Evolutionary conservation across 176 grass and related monocot genomes (phyloP).

Genomic region (Juncus inflexus): DNA sequence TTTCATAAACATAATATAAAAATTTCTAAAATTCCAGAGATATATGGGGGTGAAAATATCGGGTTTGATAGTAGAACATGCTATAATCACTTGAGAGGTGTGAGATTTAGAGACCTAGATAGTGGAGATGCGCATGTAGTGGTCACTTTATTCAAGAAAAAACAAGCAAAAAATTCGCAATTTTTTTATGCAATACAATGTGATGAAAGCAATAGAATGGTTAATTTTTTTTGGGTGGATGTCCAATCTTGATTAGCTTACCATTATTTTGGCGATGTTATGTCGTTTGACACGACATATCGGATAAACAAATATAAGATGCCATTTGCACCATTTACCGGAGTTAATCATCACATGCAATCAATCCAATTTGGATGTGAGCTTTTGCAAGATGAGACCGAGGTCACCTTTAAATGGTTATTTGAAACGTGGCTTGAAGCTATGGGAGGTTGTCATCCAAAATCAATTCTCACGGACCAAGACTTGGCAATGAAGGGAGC

Average conservation of each 20-base stretch:
- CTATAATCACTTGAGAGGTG: no score
- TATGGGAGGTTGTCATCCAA: background rate
- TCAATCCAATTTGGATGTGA: background rate
- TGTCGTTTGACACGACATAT: conserved; percentile 18
- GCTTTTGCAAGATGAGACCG: background rate
- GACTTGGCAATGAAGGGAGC: no score
- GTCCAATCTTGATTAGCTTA: background rate
- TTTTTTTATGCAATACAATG: background rate
- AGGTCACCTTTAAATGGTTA: background rate
- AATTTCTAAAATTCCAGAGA: no score
- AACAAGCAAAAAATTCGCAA: background rate
- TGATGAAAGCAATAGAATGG: rapidly evolving
- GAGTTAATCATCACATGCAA: background rate
- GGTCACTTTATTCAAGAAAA: background rate
- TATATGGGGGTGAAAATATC: no score
- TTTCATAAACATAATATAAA: no score
- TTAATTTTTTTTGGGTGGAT: conserved; percentile 11
- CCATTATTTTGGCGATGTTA: background rate
- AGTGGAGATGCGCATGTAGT: no score
- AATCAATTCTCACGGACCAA: background rate
- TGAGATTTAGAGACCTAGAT: no score
- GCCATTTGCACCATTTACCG: background rate
- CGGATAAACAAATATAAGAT: background rate
- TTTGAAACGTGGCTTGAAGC: background rate
- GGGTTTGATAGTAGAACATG: no score